Evolutionary conservation across 306 rosid species (phyloP).

Genomic region (Sicyos baderoa): DNA sequence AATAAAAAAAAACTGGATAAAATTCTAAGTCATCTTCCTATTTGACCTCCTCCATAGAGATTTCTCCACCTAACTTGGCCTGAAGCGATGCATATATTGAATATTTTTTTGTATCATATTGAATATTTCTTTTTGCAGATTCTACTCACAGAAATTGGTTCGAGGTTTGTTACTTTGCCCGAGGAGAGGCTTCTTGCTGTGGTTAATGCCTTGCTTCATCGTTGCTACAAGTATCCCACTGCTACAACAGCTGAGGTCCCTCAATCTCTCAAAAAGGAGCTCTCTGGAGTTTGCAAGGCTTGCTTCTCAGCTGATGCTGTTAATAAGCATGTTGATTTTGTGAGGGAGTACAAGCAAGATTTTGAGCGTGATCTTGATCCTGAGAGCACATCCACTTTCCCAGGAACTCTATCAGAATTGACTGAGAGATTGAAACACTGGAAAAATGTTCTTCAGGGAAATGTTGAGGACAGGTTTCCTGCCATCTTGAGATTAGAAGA

Average conservation of each 20-base stretch:
- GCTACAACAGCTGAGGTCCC: conserved; percentile 99
- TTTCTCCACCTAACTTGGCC: no score
- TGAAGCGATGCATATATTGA: no score
- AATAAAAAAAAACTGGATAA: no score
- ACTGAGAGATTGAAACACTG: conserved; percentile 91
- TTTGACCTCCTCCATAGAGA: no score
- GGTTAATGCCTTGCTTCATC: conserved; percentile 95
- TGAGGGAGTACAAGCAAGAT: conserved; percentile 92
- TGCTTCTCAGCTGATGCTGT: conserved; percentile 98
- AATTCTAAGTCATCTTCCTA: no score
- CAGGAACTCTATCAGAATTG: conserved; percentile 83
- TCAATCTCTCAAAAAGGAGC: conserved; percentile 96
- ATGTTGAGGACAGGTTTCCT: conserved; percentile 98
- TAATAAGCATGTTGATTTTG: conserved; percentile 96
- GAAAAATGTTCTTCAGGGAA: conserved; percentile 95
- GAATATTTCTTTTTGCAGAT: conserved; percentile 34
- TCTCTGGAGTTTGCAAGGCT: conserved; percentile 98
- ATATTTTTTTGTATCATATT: background rate
- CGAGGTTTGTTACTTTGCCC: conserved; percentile 93
- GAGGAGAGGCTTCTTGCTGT: conserved; percentile 99
- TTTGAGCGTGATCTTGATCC: conserved; percentile 99
- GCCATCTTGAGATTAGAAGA: conserved; percentile 94
- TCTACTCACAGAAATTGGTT: conserved; percentile 95
- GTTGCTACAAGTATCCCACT: conserved; percentile 98
- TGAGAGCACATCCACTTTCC: conserved; percentile 85